Percentiles rank a stretch among this genome's conserved stretches.
Evolutionary conservation across 2,329 filamentous ascomycete species (phyloP).

Genomic region (Aspergillus uvarum): DNA sequence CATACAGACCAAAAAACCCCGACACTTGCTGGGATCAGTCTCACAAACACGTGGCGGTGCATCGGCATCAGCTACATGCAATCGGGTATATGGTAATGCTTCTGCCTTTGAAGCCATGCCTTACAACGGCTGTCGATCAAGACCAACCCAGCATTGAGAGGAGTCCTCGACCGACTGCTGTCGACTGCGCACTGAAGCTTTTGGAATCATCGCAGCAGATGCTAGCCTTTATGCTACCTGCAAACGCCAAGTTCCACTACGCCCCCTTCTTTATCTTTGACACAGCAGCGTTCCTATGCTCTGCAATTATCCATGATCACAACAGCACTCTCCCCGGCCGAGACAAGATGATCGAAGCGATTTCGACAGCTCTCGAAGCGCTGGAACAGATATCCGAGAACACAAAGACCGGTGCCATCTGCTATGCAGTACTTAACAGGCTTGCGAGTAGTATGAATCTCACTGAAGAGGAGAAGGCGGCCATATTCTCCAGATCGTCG

Average conservation of each 20-base stretch:
- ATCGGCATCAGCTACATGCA: slow-evolving; percentile 49
- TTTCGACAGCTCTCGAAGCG: slow-evolving; percentile 39
- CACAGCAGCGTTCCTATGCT: slow-evolving; percentile 52
- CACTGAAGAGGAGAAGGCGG: slow-evolving; percentile 4
- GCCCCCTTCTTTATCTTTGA: slow-evolving; percentile 55
- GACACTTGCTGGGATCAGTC: slow-evolving; percentile 45
- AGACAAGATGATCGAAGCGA: slow-evolving; percentile 42
- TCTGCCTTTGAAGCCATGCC: slow-evolving; percentile 48
- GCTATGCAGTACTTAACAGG: slow-evolving; percentile 23
- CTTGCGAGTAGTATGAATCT: slow-evolving; percentile 20
- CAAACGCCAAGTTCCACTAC: slow-evolving; percentile 52
- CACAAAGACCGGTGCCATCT: slow-evolving; percentile 27
- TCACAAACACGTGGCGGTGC: slow-evolving; percentile 47
- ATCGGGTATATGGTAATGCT: slow-evolving; percentile 49
- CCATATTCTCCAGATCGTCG: slow-evolving; percentile 1
- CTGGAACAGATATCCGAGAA: slow-evolving; percentile 25
- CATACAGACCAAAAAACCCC: slow-evolving; percentile 42
- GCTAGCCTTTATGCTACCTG: slow-evolving; percentile 43
- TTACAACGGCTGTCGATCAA: slow-evolving; percentile 37
- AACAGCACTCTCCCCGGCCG: slow-evolving; percentile 43
- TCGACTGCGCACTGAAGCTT: slow-evolving; percentile 48
- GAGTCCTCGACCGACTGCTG: slow-evolving; percentile 42
- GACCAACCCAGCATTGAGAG: slow-evolving; percentile 36
- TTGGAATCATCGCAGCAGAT: slow-evolving; percentile 44
- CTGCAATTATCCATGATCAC: slow-evolving; percentile 53